A percentile compares a stretch with the other conserved stretches of the same genome.
Evolutionary conservation across 352 stramenopile species (phyloP).

Genomic region (Globisporangium mamillatum): DNA sequence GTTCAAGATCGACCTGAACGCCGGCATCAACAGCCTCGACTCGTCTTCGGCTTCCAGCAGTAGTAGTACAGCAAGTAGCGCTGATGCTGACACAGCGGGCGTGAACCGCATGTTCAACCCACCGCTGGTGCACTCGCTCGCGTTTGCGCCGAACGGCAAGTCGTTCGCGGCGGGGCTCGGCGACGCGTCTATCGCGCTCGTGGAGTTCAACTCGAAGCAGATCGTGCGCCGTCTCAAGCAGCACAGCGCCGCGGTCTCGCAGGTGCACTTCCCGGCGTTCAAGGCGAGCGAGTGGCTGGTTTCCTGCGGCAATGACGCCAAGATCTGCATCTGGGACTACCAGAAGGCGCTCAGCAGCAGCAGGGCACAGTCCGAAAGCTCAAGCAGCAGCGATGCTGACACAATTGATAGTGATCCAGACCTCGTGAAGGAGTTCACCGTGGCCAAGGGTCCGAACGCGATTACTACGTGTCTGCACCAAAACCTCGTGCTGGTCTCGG

Average conservation of each 20-base stretch:
- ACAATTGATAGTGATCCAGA: constrained; percentile 19
- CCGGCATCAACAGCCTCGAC: constrained; percentile 35
- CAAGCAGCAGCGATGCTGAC: not conserved
- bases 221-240: constrained; percentile 48
- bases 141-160: constrained; percentile 61
- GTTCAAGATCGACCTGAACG: constrained; percentile 68
- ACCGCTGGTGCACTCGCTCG: constrained; percentile 64
- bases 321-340: constrained; percentile 70
- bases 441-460: constrained; percentile 51
- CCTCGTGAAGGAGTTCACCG: constrained; percentile 44
- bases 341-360: constrained; percentile 23
- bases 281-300: constrained; percentile 47
- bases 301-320: constrained; percentile 63
- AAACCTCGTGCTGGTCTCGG: constrained; percentile 49
- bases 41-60: not conserved
- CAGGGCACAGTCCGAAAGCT: constrained; percentile 2
- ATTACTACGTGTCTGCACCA: constrained; percentile 51
- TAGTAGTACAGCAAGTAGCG: not conserved
- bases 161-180: constrained; percentile 64
- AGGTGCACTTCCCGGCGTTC: constrained; percentile 65
- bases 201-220: constrained; percentile 58
- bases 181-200: constrained; percentile 56
- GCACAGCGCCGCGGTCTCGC: constrained; percentile 52
- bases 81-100: constrained; percentile 4
- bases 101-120: constrained; percentile 72